Evolutionary conservation across 2,329 filamentous ascomycete genomes (phyloP), one percentile per base, ranked within the genome.

Genomic region (Falciphora oryzae): DNA sequence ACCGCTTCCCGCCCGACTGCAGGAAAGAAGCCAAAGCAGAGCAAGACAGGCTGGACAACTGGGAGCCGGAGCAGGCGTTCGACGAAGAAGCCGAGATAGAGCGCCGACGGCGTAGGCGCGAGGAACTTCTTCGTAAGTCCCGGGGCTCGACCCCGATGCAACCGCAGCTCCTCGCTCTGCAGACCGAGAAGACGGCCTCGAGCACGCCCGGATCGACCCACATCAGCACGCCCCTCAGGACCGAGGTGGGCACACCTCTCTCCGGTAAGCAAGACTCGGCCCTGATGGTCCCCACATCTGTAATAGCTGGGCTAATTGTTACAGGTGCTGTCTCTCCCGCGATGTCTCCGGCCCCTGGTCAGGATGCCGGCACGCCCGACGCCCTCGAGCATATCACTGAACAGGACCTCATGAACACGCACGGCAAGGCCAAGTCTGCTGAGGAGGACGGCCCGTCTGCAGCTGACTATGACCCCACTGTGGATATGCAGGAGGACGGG

Each of bases 391-490:
- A 92, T 70, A 79, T 85, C 70, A 84, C 87, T 70, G 89, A 92
- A 72, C 82, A 85, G 65, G 85, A 88, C 68, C 81, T 92, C 68
- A 85, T 87, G 75, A 90, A 91, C 72, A 79, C 73, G 6, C 82
- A 86, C 70, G 80, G 78, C 50, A 76, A 79, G 67, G 70, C 70
- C 57, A 77, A 78, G 61, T 25, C 56, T n/a, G 25, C 22, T 57
- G 79, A 81, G 2, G 84, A 86, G 68, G 89, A 95, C 71, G 92
- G 89, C 8, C 90, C 91, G 7, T 97, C 93, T n/a, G 93, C 93
- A 59, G 93, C 92, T 66, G 92, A 97, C 75, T 97, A 97, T 74
- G 92, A 97, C 72, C 93, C 93, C 1, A 95, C 89, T 1, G 82
- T 88, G 69, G 93, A 97, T 73, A 95, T 94, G 90, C 83, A 89